Evolutionary conservation across 441 rosid genomes (phyloP).

Genomic region (Pelargonium cotyledonis): DNA sequence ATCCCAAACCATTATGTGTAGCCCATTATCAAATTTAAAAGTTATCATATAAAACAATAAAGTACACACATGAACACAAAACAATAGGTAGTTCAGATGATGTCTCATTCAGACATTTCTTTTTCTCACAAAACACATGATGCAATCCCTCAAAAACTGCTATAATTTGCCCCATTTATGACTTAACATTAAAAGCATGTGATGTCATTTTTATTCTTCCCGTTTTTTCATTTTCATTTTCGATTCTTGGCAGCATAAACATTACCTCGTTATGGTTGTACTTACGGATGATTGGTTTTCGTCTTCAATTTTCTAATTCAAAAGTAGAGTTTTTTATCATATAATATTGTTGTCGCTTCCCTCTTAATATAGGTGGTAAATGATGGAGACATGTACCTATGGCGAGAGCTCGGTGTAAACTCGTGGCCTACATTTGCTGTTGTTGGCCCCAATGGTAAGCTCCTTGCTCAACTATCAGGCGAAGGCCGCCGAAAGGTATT

Average conservation of each 20-base stretch:
- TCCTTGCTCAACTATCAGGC: slow-evolving; percentile 78
- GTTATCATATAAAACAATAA: too few relatives aligned
- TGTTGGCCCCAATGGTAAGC: slow-evolving; percentile 78
- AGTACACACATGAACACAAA: background rate
- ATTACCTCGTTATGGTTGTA: background rate
- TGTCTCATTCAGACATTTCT: background rate
- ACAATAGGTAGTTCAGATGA: background rate
- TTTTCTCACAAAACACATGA: background rate
- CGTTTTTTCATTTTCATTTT: background rate
- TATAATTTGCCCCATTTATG: background rate
- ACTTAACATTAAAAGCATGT: too few relatives aligned
- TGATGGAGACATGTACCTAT: slow-evolving; percentile 87
- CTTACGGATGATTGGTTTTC: background rate
- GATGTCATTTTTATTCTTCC: background rate
- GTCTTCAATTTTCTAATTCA: background rate
- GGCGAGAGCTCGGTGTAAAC: slow-evolving; percentile 86
- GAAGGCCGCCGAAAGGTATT: slow-evolving; percentile 86
- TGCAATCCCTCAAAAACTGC: background rate
- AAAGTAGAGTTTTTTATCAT: slow-evolving; percentile 4
- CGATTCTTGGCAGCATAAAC: background rate
- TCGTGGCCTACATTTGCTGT: slow-evolving; percentile 97
- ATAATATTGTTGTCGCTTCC: slow-evolving; percentile 2
- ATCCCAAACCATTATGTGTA: too few relatives aligned
- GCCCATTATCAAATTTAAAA: too few relatives aligned
- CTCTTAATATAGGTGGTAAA: slow-evolving; percentile 70